phyloP scores from a whole-genome alignment of 1,284 basidiomycete genomes.

The Sutorius eximius region DNA sequence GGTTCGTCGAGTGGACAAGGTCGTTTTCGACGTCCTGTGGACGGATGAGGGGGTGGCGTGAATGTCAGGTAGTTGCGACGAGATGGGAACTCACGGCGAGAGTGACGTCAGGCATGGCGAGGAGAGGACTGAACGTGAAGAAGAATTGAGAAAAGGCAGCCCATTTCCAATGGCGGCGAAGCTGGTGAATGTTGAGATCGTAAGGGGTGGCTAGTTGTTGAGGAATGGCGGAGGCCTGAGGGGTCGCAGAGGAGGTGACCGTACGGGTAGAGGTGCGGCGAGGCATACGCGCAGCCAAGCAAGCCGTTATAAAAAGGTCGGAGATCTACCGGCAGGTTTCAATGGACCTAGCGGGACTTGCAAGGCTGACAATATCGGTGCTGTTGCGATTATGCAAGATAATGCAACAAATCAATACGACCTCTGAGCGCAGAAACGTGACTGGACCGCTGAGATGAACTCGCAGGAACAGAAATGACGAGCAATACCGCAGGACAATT shows the following conservation, averaged over 20 bases:
- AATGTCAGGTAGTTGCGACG: neutral
- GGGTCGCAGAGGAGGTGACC: conserved; percentile 27
- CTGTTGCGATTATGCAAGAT: conserved; percentile 23
- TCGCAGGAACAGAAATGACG: conserved; percentile 12
- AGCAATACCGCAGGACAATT: conserved; percentile 1
- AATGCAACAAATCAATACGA: conserved; percentile 22
- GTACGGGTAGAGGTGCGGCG: conserved; percentile 36
- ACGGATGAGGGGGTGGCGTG: conserved; percentile 12
- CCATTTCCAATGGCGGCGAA: conserved; percentile 78
- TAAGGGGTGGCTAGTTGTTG: conserved; percentile 35
- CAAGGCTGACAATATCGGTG: conserved; percentile 15
- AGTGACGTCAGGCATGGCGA: conserved; percentile 64
- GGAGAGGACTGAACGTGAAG: conserved; percentile 68
- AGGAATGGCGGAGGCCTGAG: conserved; percentile 23
- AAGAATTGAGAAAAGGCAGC: conserved; percentile 81
- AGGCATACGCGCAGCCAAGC: conserved; percentile 40
- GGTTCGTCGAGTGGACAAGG: conserved; percentile 56
- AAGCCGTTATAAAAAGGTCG: conserved; percentile 39
- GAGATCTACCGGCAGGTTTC: conserved; percentile 35
- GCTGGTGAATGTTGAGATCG: conserved; percentile 44
- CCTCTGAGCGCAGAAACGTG: conserved; percentile 9
- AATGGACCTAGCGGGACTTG: conserved; percentile 20
- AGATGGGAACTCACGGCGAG: conserved; percentile 50
- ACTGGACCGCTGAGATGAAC: conserved; percentile 9
- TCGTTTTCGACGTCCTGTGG: conserved; percentile 75